These are phyloP conservation scores for Alternaria consortialis DNA, from an alignment of 2,329 filamentous ascomycete genomes.

Conservation along the genomic window DNA sequence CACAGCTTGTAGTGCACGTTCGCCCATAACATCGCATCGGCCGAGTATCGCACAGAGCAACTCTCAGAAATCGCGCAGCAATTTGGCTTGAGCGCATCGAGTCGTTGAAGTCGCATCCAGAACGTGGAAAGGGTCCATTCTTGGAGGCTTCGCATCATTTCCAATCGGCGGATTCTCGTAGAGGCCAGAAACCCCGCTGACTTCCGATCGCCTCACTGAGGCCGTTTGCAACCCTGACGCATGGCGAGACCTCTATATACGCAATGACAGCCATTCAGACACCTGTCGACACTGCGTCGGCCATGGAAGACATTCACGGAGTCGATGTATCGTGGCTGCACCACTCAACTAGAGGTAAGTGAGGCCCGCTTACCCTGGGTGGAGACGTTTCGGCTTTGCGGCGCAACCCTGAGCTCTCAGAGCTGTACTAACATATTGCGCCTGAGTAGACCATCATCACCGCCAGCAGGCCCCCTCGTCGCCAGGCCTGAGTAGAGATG, in stretches of 20 bases:
- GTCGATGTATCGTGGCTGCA: conserved; percentile 94
- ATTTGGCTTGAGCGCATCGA: conserved; percentile 20
- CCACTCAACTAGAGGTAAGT: conserved; percentile 84
- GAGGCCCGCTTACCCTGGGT: conserved; percentile 51
- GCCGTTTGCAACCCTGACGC: conserved; percentile 21
- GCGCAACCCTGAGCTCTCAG: conserved; percentile 17
- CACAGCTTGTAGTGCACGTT: conserved; percentile 14
- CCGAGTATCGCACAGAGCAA: conserved; percentile 26
- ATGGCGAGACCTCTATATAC: conserved; percentile 39
- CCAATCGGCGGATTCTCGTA: conserved; percentile 33
- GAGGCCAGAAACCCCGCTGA: conserved; percentile 40
- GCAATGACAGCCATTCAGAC: conserved; percentile 35
- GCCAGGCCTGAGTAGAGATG: conserved; percentile 45
- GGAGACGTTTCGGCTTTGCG: conserved; percentile 31
- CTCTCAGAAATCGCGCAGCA: conserved; percentile 14
- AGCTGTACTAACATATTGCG: conserved; percentile 31
- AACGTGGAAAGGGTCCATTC: conserved; percentile 13
- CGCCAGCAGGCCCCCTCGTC: conserved; percentile 49
- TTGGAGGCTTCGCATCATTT: conserved; percentile 22
- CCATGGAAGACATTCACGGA: conserved; percentile 81
- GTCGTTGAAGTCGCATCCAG: conserved; percentile 7
- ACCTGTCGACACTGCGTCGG: conserved; percentile 29
- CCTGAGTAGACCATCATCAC: conserved; percentile 46
- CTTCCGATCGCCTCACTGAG: conserved; percentile 28
- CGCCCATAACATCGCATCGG: conserved; percentile 17